These are phyloP conservation scores for Mucor racemosus DNA, from an alignment of 371 early-diverging fungal genomes.

Conservation along the genomic window DNA sequence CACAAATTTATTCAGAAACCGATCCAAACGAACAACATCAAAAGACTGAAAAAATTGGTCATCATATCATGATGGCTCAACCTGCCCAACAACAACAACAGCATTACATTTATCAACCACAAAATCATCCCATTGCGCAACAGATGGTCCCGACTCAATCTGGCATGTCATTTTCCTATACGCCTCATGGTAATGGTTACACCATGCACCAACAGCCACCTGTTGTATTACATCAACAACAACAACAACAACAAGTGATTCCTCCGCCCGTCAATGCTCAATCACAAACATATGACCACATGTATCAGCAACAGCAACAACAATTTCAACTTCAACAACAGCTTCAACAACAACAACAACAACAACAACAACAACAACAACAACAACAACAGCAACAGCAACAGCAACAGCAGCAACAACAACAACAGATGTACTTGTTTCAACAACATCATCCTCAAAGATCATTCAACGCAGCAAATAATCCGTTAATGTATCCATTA, in stretches of 20 bases:
- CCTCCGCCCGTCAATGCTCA: constrained; percentile 8
- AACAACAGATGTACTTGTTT: constrained; percentile 8
- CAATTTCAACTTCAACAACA: constrained; percentile 9
- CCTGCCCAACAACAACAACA: constrained; percentile 8
- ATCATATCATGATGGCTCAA: constrained; percentile 4
- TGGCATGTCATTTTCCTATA: constrained; percentile 24
- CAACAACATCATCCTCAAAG: constrained; percentile 13
- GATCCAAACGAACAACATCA: constrained; percentile 6
- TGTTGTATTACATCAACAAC: constrained; percentile 14
- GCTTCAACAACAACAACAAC: constrained; percentile 6
- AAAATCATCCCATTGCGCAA: constrained; percentile 5
- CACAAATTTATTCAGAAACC: constrained; percentile 8
- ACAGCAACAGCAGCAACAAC: constrained; percentile 14
- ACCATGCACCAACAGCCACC: constrained; percentile 21
- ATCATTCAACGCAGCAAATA: neutral
- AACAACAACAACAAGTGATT: constrained; percentile 12
- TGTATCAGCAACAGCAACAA: constrained; percentile 13
- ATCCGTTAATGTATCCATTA: neutral
- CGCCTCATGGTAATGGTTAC: constrained; percentile 22
- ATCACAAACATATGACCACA: neutral
- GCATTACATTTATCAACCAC: neutral
- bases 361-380: constrained; percentile 10
- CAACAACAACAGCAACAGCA: constrained; percentile 8
- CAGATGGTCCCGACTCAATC: constrained; percentile 27
- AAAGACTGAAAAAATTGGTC: neutral